Evolutionary conservation across 2,329 filamentous ascomycete species (phyloP), one percentile per base, ranked within the genome.

Genomic region (Didymella glomerata): DNA sequence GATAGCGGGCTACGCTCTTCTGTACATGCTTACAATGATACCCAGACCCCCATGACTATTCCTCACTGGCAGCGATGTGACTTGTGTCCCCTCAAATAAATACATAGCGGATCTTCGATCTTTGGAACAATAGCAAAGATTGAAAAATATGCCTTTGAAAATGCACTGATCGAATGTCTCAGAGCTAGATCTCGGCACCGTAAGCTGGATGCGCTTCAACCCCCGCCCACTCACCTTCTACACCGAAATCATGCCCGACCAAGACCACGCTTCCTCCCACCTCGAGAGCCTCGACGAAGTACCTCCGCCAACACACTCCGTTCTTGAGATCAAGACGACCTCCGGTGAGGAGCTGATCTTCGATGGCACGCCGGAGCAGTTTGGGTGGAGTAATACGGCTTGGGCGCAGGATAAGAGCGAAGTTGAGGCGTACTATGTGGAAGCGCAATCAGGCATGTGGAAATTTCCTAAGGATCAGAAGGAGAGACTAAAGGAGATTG

Each of bases 301-400:
- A 2, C n/a, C 24, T 2, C 16, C 28, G 6, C 28, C 42, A 2
- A 5, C 36, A n/a, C 59, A 62, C 41, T 62, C 61, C 14, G 50
- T 61, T 8, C 28, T 64, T 3, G 11, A 45, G 6, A 34, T 60
- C 4, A 47, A 46, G 11, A 48, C 22, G 8, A 24, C 9, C 2
- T 27, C 53, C 30, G 58, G 48, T 28, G 28, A 20, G 14, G 16
- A 24, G 4, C 18, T 45, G 24, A 25, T 64, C 13, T 49, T 65
- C 45, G 63, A 60, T 36, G 54, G 59, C 3, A 62, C 52, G 5
- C 36, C 48, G 27, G 16, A 58, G 27, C 59, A 64, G 14, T 63
- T 56, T 42, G 47, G 50, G 10, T 62, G 54, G 61, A 22, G 42
- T 10, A 20, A 32, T 10, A 52, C 38, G 11, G 52, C 54, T 32